These are phyloP conservation scores for Marchantia polymorpha DNA, from an alignment of 225 moss, liverwort and hornwort species.

Conservation along the genomic window DNA sequence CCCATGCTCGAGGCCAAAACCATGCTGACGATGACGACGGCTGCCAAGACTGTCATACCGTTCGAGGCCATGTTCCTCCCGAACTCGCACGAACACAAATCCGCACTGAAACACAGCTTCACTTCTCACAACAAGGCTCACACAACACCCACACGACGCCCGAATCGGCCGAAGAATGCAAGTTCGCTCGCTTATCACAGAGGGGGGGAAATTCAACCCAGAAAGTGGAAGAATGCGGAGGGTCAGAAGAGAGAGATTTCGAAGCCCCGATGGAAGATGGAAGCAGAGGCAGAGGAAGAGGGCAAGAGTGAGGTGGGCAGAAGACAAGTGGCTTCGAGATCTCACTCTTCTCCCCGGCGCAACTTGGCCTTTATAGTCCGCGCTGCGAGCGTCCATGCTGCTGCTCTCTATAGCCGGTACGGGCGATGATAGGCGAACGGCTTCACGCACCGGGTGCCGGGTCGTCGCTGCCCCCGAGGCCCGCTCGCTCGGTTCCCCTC, in stretches of 20 bases:
- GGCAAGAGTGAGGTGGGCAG: not conserved
- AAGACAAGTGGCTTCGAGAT: slow-evolving; percentile 5
- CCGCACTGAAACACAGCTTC: not conserved
- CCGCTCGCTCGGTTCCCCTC: not conserved
- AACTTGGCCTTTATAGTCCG: slow-evolving; percentile 1
- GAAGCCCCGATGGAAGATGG: not conserved
- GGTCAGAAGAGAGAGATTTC: slow-evolving; percentile 12
- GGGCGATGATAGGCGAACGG: not conserved
- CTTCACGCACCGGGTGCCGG: not conserved
- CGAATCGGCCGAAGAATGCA: not conserved
- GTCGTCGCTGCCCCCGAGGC: not conserved
- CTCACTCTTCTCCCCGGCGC: not conserved
- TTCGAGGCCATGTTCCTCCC: slow-evolving; percentile 23
- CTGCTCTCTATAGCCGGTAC: not conserved
- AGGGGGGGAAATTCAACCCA: not conserved
- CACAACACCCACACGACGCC: not conserved
- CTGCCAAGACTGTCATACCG: not conserved
- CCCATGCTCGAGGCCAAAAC: slow-evolving; percentile 9
- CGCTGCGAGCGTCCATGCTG: not conserved
- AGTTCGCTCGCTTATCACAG: not conserved
- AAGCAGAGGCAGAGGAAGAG: not conserved
- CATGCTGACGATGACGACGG: slow-evolving; percentile 6
- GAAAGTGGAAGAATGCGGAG: slow-evolving; percentile 1
- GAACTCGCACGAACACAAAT: not conserved
- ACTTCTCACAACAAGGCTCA: not conserved